phyloP scores from a whole-genome alignment of 2,329 filamentous ascomycete genomes.

The Penicillium sp. region DNA sequence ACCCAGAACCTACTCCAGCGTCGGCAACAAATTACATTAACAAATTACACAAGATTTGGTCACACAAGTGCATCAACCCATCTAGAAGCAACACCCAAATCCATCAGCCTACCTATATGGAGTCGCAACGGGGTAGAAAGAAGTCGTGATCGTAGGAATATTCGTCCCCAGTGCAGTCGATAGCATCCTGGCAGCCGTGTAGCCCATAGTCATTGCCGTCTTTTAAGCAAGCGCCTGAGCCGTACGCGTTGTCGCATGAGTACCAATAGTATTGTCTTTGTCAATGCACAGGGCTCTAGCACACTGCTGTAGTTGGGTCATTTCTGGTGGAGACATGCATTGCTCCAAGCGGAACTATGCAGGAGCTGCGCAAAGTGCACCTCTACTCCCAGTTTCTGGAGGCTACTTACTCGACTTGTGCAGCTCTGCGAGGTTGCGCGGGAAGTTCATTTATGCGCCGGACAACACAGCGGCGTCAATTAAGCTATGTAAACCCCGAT shows the following conservation, averaged over 20 bases:
- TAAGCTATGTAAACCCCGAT: background rate
- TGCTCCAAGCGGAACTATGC: too few species aligned
- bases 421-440: background rate
- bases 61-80: background rate
- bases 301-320: too few species aligned
- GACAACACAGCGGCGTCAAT: background rate
- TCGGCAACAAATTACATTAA: too few species aligned
- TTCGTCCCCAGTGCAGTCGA: conserved; percentile 23
- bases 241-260: conserved; percentile 49
- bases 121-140: conserved; percentile 31
- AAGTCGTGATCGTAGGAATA: conserved; percentile 27
- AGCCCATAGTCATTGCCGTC: conserved; percentile 16
- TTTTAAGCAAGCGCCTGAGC: conserved; percentile 47
- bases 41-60: too few species aligned
- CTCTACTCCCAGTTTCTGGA: too few species aligned
- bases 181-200: conserved; percentile 20
- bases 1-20: too few species aligned
- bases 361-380: too few species aligned
- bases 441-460: background rate
- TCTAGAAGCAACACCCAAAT: background rate
- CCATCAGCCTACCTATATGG: conserved; percentile 20
- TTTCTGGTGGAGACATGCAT: too few species aligned
- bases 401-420: background rate
- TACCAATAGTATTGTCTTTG: conserved; percentile 45
- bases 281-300: conserved; percentile 48